These are phyloP conservation scores for Tilletia indica DNA, from an alignment of 1,284 basidiomycete species.

Conservation along the genomic window DNA sequence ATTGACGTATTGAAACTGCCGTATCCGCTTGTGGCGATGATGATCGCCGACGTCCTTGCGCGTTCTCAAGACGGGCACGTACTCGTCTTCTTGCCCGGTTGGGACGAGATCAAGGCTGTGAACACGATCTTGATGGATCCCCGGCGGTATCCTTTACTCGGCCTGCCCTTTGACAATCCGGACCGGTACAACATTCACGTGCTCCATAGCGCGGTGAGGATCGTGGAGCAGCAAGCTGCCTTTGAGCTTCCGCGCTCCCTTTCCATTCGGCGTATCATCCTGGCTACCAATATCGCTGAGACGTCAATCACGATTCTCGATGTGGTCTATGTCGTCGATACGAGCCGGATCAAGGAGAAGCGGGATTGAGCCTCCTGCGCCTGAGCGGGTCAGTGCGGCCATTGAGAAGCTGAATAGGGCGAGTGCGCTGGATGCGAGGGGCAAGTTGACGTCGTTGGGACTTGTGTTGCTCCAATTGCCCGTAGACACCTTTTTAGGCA, in stretches of 20 bases:
- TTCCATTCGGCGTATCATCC: constrained; percentile 76
- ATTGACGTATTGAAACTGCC: constrained; percentile 79
- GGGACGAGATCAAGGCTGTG: constrained; percentile 86
- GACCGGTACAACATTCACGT: constrained; percentile 76
- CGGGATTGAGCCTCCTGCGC: constrained; percentile 87
- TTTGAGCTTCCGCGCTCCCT: constrained; percentile 62
- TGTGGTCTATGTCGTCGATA: constrained; percentile 90
- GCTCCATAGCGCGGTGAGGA: constrained; percentile 85
- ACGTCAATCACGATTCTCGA: constrained; percentile 95
- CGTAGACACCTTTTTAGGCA: constrained; percentile 83
- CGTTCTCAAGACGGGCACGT: constrained; percentile 81
- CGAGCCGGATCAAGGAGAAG: constrained; percentile 84
- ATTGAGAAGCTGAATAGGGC: constrained; percentile 79
- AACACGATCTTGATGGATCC: constrained; percentile 67
- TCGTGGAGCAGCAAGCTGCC: constrained; percentile 84
- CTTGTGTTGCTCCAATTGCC: constrained; percentile 84
- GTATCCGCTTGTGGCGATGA: constrained; percentile 75
- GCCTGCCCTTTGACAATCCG: constrained; percentile 42
- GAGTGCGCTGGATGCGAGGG: constrained; percentile 76
- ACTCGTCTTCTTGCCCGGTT: constrained; percentile 84
- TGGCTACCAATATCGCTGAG: constrained; percentile 94
- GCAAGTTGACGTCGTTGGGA: constrained; percentile 82
- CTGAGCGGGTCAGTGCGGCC: constrained; percentile 75
- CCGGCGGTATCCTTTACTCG: constrained; percentile 59
- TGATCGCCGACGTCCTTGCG: constrained; percentile 74